Base-by-base conservation (phyloP, 2,329 filamentous ascomycete genomes). In the Thermoascus crustaceus region DNA sequence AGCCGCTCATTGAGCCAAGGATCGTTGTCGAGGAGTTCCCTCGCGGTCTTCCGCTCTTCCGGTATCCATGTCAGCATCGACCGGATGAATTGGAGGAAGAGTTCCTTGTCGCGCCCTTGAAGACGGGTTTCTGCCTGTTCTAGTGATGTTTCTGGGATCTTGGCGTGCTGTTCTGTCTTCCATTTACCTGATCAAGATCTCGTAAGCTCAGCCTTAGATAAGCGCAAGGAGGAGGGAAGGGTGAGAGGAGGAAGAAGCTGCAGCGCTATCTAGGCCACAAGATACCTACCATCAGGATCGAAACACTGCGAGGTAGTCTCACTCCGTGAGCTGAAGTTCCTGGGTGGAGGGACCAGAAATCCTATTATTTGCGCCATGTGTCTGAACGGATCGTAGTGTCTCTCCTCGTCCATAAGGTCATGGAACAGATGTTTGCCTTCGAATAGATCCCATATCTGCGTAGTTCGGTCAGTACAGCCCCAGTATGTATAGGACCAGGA, bases 401-500 rank as follows among this genome's bases (percentile, higher is more conserved):
- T 44, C 34, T 37, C 40, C 5, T 23, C 16, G 22, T 52, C 42
- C 25, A 53, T 45, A 18, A 48, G 46, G 30, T 48, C 53, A 30
- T 53, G 45, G 40, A 71, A 73, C 27, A 73, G 47, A 38, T 61
- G 58, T 3, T 48, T 49, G 2, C 63, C 63, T 48, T 72, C 61
- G 39, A 68, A 68, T 1, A 73, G 13, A 40, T 69, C 61, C 69
- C 67, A 73, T 1, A 66, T 52, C 67, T 69, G 30, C 32, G 34
- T 35, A 41, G 41, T 7, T 40, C 44, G 35, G 40, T 35, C 30
- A 32, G 20, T 35, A 34, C n/a, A 37, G 14, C 29, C 32, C 36
- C 27, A n/a, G n/a, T n/a, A n/a, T n/a, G n/a, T n/a, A n/a, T n/a
- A n/a, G 9, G 19, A 40, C 21, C 30, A 25, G 20, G 37, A 21